Evolutionary conservation across 129 eudicot species (phyloP).

Genomic region (Artemisia tridentata): DNA sequence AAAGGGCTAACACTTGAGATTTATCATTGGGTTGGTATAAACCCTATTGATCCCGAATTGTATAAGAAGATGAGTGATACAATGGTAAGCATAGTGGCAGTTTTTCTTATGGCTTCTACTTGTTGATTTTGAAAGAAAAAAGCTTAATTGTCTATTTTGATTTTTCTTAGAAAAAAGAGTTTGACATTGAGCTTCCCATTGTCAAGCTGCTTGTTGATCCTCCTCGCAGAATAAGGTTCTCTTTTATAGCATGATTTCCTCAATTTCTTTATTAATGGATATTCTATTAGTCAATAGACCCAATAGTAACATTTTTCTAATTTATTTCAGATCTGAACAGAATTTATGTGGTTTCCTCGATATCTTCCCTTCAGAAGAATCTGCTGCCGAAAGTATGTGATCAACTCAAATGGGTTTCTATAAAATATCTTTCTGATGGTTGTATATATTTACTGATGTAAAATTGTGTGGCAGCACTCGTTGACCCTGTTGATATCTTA

Average conservation of each 20-base stretch:
- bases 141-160: background rate
- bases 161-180: slow-evolving; percentile 78
- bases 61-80: too few species aligned
- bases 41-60: too few species aligned
- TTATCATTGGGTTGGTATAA: too few species aligned
- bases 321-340: slow-evolving; percentile 77
- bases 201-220: slow-evolving; percentile 80
- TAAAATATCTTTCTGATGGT: background rate
- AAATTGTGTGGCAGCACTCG: slow-evolving; percentile 62
- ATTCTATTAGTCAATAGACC: too few species aligned
- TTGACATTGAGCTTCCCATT: slow-evolving; percentile 91
- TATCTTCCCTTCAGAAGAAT: slow-evolving; percentile 71
- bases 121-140: too few species aligned
- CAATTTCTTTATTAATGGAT: background rate
- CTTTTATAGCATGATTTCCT: background rate
- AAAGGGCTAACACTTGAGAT: too few species aligned
- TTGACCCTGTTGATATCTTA: slow-evolving; percentile 99
- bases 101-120: too few species aligned
- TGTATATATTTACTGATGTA: slow-evolving; percentile 19
- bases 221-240: slow-evolving; percentile 87
- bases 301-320: background rate
- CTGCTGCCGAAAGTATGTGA: slow-evolving; percentile 73
- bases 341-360: slow-evolving; percentile 63
- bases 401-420: slow-evolving; percentile 2
- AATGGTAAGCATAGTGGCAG: too few species aligned